Evolutionary conservation across 441 rosid species (phyloP).

Genomic region (Brassica hybrid): DNA sequence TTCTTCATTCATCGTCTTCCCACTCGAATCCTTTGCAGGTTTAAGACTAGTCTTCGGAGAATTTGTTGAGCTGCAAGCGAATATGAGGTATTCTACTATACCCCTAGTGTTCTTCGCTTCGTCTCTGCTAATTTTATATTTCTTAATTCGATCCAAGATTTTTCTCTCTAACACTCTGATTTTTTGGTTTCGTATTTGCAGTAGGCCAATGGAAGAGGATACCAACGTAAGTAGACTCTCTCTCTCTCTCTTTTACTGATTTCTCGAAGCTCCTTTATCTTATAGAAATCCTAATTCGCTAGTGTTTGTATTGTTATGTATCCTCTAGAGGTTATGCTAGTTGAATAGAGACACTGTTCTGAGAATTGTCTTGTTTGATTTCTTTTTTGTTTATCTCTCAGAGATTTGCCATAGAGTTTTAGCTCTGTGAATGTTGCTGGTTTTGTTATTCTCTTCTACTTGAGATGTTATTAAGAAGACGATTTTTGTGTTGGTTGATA

Average conservation of each 20-base stretch:
- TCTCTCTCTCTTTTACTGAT: background rate
- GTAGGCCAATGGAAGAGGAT: conserved; percentile 78
- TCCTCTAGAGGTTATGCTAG: conserved; percentile 1
- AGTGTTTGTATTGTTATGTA: background rate
- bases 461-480: too few species aligned
- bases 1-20: background rate
- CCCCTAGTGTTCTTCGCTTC: conserved; percentile 20
- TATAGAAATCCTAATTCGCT: too few species aligned
- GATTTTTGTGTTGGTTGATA: too few species aligned
- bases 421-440: background rate
- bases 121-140: conserved; percentile 8
- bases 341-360: background rate
- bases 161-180: background rate
- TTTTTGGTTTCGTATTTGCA: conserved; percentile 28
- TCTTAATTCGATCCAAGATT: background rate
- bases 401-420: background rate
- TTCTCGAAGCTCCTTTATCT: conserved; percentile 1
- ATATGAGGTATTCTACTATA: conserved; percentile 32
- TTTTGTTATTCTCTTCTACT: too few species aligned
- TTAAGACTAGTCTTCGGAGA: background rate
- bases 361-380: conserved; percentile 8
- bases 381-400: background rate
- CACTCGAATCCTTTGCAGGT: conserved; percentile 3
- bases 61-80: conserved; percentile 9
- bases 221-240: conserved; percentile 48